Evolutionary conservation across 1,284 basidiomycete genomes (phyloP), one percentile per base, ranked within the genome.

Genomic region (Pseudozyma tsukubaensis): DNA sequence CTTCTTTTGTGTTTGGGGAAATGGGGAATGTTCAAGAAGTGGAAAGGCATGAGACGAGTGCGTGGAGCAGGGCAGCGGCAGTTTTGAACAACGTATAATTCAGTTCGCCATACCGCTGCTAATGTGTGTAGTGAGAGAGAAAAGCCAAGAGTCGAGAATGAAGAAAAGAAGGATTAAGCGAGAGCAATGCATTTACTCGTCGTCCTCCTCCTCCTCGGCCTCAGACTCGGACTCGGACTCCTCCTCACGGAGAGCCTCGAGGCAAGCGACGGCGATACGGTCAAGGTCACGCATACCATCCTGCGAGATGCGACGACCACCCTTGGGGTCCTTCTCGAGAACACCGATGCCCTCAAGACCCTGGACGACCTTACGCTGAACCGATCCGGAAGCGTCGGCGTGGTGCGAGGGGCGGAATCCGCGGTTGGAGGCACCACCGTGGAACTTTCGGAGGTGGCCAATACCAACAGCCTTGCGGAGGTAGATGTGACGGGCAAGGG

Each of bases 401-500:
- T 99, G 97, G 89, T 97, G 95, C 78, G 93, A 94, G 21, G 80
- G 96, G 92, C 81, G 94, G 91, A 90, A 94, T 92, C 64, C 96
- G 34, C 80, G 78, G 85, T 94, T 91, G 88, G 96, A 94, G 85
- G 94, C 91, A 80, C 94, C 93, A 86, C 96, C 96, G 88, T 99
- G 94, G 61, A 98, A 92, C 90, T 98, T 99, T 87, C 90, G 90
- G 64, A 99, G 90, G 53, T 94, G 93, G 83, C 96, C 96, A 77
- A 98, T 91, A 86, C 96, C 96, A 83, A 98, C 94, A 86, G 94
- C 92, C 89, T 98, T 98, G 87, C 96, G 94, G 85, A 99, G 92
- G 90, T 99, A 99, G 88, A 99, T 95, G 91, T 99, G 96, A 85
- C 97, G 92, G 86, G 97, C 96, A 79, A 99, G 88, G 74, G 96